These are phyloP conservation scores for Spizellomyces sp. DNA, from an alignment of 192 early-diverging fungal species.

Conservation along the genomic window DNA sequence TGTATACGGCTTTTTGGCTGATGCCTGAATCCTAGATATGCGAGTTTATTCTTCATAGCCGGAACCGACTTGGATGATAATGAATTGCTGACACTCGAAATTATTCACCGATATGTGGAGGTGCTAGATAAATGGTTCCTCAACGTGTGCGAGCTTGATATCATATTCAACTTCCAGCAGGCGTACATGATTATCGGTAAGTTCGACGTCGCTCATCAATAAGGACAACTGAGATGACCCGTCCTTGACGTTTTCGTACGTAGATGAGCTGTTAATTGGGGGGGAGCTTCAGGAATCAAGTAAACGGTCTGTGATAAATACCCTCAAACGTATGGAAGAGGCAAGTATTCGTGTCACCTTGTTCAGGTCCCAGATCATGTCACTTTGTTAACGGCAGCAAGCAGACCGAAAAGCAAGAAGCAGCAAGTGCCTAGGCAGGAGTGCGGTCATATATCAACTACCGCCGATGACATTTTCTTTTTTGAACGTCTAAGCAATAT, in stretches of 20 bases:
- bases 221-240: background rate
- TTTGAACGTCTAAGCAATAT: no score
- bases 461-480: no score
- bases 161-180: constrained; percentile 97
- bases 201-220: background rate
- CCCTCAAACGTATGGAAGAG: constrained; percentile 57
- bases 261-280: constrained; percentile 87
- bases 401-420: background rate
- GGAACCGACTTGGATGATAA: constrained; percentile 94
- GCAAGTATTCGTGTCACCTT: constrained; percentile 1
- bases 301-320: constrained; percentile 66
- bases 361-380: no score
- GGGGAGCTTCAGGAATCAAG: constrained; percentile 92
- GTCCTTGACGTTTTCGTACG: background rate
- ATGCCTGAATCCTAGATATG: constrained; percentile 71
- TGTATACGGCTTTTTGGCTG: background rate
- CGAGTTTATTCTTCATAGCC: constrained; percentile 93
- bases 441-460: no score
- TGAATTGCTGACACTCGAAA: constrained; percentile 89
- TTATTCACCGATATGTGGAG: constrained; percentile 98
- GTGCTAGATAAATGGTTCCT: constrained; percentile 96
- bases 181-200: constrained; percentile 55
- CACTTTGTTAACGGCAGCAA: no score
- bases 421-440: background rate
- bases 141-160: constrained; percentile 95